Evolutionary conservation across 805 yeast species (phyloP), one percentile per base, ranked within the genome.

Genomic region (Kuraishia capsulata): DNA sequence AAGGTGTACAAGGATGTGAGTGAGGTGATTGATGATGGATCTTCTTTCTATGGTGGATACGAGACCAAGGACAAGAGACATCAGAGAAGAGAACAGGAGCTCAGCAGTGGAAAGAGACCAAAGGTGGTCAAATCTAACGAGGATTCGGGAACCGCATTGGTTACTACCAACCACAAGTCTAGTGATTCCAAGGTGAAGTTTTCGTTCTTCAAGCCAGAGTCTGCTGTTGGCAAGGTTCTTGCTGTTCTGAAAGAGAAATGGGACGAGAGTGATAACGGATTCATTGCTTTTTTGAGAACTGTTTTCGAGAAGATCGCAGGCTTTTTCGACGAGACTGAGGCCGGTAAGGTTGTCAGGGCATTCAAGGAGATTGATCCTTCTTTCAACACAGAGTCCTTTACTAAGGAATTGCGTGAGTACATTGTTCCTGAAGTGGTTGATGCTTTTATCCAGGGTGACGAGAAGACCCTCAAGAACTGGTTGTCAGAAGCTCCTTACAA

Each of bases 401-500:
- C 81, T 45, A 77, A 72, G 48, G 89, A 90, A 42, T 70, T 90
- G 53, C 81, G 97, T 59, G 90, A 87, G 53, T 92, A 80, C 62
- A 85, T 92, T 45, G 77, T 92, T 40, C 98, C 99, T 9, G 99
- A 92, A 61, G 76, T 92, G 26, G 68, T 92, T 53, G 99, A 92
- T 54, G 97, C 97, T 5, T 89, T 88, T 62, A 86, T 86, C 42
- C 82, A 82, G 49, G 96, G 96, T 47, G 97, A 92, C 50, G 90
- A 80, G 45, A 71, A 70, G 37, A 80, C 80, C 17, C 71, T 92
- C 57, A 85, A 89, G 60, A 65, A 69, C 51, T 92, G 99, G 99
- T 76, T 92, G 42, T 81, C 94, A 36, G 98, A 92, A 64, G 97
- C 97, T 21, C 97, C 98, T 33, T 90, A 65, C 66, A 90, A 90